phyloP scores from a whole-genome alignment of 495 filamentous ascomycete species.

The Xylaria nigripes region DNA sequence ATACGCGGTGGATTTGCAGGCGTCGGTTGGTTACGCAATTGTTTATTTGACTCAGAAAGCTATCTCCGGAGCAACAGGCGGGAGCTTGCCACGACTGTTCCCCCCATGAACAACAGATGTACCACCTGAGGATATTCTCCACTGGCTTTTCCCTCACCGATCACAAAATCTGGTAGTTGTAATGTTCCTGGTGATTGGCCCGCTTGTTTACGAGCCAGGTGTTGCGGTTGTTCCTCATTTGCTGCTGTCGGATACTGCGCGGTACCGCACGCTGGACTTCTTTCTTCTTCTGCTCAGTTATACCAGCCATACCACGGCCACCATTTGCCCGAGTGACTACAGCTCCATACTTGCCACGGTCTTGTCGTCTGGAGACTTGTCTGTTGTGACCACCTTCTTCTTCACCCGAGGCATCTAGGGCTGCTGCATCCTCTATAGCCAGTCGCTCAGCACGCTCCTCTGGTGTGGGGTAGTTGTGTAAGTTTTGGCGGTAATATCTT shows the following conservation, averaged over 20 bases:
- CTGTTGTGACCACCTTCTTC: conserved; percentile 21
- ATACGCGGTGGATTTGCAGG: no score
- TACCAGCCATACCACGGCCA: conserved; percentile 67
- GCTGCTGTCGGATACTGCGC: conserved; percentile 53
- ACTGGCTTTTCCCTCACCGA: neutral
- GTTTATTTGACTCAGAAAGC: neutral
- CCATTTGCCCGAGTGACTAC: conserved; percentile 55
- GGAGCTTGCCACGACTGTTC: neutral
- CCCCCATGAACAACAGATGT: neutral
- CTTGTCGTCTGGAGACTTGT: conserved; percentile 31
- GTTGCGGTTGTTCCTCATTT: conserved; percentile 34
- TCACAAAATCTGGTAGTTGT: conserved; percentile 25
- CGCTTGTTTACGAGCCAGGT: conserved; percentile 22
- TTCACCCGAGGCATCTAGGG: conserved; percentile 27
- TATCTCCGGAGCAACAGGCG: neutral
- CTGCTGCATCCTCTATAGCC: conserved; percentile 42
- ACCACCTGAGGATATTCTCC: neutral
- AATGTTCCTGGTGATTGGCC: conserved; percentile 27
- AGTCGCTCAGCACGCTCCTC: conserved; percentile 55
- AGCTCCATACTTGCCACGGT: conserved; percentile 46
- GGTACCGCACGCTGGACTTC: conserved; percentile 57
- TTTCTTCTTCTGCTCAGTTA: conserved; percentile 59
- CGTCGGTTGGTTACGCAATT: no score
- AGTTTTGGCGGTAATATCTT: conserved; percentile 85
- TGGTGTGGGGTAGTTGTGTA: conserved; percentile 67